A percentile compares a stretch with the other conserved stretches of the same genome.
These are phyloP conservation scores for Aphanomyces cochlioides DNA, from an alignment of 352 stramenopile genomes.

Conservation along the genomic window DNA sequence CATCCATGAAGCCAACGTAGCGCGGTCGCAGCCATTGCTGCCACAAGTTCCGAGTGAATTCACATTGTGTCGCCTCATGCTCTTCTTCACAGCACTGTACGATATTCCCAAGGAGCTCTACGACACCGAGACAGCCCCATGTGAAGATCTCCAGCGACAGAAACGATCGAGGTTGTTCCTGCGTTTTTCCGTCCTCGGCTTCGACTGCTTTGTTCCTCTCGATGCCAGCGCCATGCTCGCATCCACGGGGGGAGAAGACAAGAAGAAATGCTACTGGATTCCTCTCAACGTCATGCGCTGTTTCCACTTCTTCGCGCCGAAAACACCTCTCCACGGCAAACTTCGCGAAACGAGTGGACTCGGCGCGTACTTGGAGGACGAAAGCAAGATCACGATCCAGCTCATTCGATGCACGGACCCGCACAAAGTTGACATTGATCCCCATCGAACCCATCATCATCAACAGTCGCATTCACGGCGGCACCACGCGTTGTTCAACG, in stretches of 20 bases:
- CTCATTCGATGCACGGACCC: constrained; percentile 70
- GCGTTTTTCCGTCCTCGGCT: constrained; percentile 65
- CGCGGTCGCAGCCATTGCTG: constrained; percentile 42
- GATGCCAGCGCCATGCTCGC: constrained; percentile 48
- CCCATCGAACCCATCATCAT: constrained; percentile 29
- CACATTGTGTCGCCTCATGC: constrained; percentile 68
- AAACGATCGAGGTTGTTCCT: constrained; percentile 56
- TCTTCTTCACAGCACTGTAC: constrained; percentile 79
- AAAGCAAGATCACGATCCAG: constrained; percentile 71
- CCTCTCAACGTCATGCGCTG: constrained; percentile 72
- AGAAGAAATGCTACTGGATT: constrained; percentile 52
- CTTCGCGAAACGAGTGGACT: constrained; percentile 74
- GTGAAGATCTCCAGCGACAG: not conserved
- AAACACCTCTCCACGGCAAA: constrained; percentile 67
- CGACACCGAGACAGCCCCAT: constrained; percentile 49
- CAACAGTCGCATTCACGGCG: constrained; percentile 30
- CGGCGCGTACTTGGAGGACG: constrained; percentile 56
- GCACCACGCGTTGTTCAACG: not conserved
- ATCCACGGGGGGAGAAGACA: constrained; percentile 39
- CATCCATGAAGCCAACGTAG: constrained; percentile 44
- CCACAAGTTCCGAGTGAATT: constrained; percentile 52
- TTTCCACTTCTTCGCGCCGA: constrained; percentile 70
- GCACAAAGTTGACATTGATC: constrained; percentile 49
- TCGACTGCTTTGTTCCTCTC: constrained; percentile 71
- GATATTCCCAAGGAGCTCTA: constrained; percentile 74